Evolutionary conservation across 1,139 yeast species (phyloP).

Genomic region (Ashbya aceris): DNA sequence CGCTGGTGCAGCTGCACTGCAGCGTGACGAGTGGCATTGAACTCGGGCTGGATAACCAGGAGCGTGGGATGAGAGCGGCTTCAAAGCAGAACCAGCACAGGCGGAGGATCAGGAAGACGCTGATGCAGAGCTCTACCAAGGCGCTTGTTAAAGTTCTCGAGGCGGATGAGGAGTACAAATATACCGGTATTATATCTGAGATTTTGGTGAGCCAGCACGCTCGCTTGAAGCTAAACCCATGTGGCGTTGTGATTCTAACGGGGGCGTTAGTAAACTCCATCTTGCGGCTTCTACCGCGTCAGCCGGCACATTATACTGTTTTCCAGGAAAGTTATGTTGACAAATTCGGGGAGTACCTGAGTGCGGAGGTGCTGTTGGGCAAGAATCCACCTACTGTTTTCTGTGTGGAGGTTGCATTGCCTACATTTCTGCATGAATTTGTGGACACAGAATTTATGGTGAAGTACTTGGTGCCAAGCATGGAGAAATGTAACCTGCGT

Average conservation of each 20-base stretch:
- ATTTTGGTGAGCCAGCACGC: constrained; percentile 12
- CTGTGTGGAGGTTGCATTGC: constrained; percentile 20
- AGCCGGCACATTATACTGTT: constrained; percentile 34
- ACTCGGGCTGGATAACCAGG: constrained; percentile 20
- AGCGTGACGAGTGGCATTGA: constrained; percentile 19
- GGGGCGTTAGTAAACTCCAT: constrained; percentile 37
- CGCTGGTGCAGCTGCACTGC: constrained; percentile 19
- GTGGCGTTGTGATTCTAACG: constrained; percentile 28
- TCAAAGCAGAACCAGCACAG: constrained; percentile 35
- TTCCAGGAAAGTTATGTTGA: constrained; percentile 23
- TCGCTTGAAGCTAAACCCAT: constrained; percentile 21
- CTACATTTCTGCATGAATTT: constrained; percentile 36
- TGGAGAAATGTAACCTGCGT: constrained; percentile 72
- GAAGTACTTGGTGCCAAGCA: constrained; percentile 42
- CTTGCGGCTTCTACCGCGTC: constrained; percentile 34
- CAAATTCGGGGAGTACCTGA: constrained; percentile 26
- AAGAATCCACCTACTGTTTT: constrained; percentile 35
- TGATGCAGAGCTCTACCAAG: constrained; percentile 33
- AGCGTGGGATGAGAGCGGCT: constrained; percentile 12
- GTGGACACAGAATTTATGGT: constrained; percentile 38
- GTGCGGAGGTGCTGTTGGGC: constrained; percentile 38
- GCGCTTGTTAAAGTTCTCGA: constrained; percentile 20
- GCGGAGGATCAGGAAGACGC: constrained; percentile 39
- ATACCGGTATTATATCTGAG: constrained; percentile 9
- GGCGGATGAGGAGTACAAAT: constrained; percentile 5